A percentile compares a stretch with the other conserved stretches of the same genome.
Conservation (phyloP, 495 filamentous ascomycete genomes). For the Penicillium canescens region DNA sequence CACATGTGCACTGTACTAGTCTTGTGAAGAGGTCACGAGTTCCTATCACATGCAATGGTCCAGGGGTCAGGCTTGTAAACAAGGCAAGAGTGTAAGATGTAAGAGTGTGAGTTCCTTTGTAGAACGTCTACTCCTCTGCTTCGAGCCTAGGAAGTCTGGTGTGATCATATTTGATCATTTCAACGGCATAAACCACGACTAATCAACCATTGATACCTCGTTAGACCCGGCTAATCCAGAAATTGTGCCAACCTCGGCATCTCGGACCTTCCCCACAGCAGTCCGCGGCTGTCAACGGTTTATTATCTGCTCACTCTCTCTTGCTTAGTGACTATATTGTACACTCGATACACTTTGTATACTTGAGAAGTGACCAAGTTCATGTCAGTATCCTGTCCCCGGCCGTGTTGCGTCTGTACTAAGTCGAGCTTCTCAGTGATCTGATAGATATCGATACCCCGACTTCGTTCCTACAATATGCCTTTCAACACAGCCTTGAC, state of each 20-base stretch:
- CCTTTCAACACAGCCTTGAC: constrained; percentile 92
- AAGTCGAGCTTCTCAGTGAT: not conserved
- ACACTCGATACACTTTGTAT: not conserved
- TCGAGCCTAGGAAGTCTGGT: too few species aligned
- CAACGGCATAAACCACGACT: not conserved
- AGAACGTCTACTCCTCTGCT: too few species aligned
- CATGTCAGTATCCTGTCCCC: not conserved
- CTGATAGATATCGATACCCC: constrained; percentile 3
- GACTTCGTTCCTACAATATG: constrained; percentile 54
- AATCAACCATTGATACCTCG: not conserved
- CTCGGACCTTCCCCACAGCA: constrained; percentile 30
- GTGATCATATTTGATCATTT: not conserved
- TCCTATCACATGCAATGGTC: constrained; percentile 11
- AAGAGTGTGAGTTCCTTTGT: too few species aligned
- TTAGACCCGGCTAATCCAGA: constrained; percentile 14
- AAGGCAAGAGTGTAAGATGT: too few species aligned
- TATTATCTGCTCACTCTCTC: constrained; percentile 13
- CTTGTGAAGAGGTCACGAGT: not conserved
- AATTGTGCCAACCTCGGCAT: constrained; percentile 35
- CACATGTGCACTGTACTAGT: too few species aligned
- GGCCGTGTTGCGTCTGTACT: not conserved
- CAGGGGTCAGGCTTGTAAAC: not conserved
- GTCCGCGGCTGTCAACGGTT: constrained; percentile 27
- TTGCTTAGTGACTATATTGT: not conserved
- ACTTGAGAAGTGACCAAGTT: not conserved